Evolutionary conservation across 768 basidiomycete species (phyloP).

Genomic region (Terana coerulea): DNA sequence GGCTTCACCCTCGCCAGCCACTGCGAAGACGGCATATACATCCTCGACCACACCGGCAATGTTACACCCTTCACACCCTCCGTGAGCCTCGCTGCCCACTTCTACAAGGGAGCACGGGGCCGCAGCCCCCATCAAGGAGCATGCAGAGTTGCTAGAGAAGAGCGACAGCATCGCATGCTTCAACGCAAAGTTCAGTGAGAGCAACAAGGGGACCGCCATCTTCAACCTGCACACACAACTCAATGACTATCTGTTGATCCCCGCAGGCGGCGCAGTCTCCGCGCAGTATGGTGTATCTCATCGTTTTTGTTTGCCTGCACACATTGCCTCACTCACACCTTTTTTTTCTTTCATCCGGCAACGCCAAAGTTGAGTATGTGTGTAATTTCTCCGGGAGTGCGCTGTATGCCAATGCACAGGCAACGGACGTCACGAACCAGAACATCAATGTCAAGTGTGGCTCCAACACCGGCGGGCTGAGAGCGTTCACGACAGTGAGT

Average conservation of each 20-base stretch:
- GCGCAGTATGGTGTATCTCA: neutral
- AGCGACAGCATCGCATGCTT: neutral
- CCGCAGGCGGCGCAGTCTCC: neutral
- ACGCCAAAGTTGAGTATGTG: neutral
- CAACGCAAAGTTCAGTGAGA: neutral
- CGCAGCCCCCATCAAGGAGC: too few relatives aligned
- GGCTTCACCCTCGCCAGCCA: too few relatives aligned
- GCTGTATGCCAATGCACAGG: neutral
- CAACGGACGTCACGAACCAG: neutral
- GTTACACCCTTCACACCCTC: too few relatives aligned
- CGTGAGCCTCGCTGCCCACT: too few relatives aligned
- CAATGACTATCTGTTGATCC: neutral
- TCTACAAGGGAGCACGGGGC: too few relatives aligned
- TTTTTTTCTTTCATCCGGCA: neutral
- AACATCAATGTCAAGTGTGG: neutral
- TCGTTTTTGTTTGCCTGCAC: too few relatives aligned
- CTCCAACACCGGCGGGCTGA: neutral
- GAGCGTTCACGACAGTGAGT: neutral
- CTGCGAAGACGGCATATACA: too few relatives aligned
- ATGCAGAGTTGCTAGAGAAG: neutral
- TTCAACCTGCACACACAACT: neutral
- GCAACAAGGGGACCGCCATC: neutral
- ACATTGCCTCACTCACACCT: neutral
- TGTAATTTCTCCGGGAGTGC: constrained; percentile 1
- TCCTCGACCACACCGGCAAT: too few relatives aligned